phyloP scores from a whole-genome alignment of 148 eudicot genomes.

The Euryodendron excelsum region DNA sequence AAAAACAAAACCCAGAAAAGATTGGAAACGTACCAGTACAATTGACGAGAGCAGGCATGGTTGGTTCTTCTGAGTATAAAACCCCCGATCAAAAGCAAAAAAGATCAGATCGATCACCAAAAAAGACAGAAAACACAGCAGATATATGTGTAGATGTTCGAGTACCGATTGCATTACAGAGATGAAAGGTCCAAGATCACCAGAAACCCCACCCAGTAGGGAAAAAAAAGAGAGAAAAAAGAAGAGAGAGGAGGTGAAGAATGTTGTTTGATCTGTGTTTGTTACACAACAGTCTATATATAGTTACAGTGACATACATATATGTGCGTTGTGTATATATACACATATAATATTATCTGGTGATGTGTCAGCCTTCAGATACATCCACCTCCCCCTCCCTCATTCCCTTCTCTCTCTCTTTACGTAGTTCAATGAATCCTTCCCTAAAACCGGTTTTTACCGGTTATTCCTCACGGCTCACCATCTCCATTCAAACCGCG shows the following conservation, averaged over 20 bases:
- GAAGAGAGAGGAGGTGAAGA: background rate
- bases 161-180: slow-evolving; percentile 27
- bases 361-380: slow-evolving; percentile 16
- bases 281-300: background rate
- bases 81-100: slow-evolving; percentile 23
- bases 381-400: background rate
- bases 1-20: background rate
- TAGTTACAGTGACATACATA: background rate
- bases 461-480: slow-evolving; percentile 18
- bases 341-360: background rate
- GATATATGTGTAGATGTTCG: slow-evolving; percentile 6
- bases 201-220: slow-evolving; percentile 21
- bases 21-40: slow-evolving; percentile 58
- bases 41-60: slow-evolving; percentile 79
- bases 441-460: slow-evolving; percentile 30
- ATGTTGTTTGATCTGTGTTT: background rate
- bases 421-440: slow-evolving; percentile 38
- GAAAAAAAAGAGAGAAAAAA: slow-evolving; percentile 24
- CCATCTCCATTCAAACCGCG: slow-evolving; percentile 14
- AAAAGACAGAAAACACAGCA: slow-evolving; percentile 22
- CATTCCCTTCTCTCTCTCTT: background rate
- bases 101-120: slow-evolving; percentile 31
- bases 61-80: slow-evolving; percentile 16
- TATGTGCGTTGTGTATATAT: background rate
- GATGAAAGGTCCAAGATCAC: background rate